Percentiles rank a stretch among this genome's conserved stretches.
phyloP scores from a whole-genome alignment of 2,329 filamentous ascomycete species.

The Colletotrichum tamarilloi region DNA sequence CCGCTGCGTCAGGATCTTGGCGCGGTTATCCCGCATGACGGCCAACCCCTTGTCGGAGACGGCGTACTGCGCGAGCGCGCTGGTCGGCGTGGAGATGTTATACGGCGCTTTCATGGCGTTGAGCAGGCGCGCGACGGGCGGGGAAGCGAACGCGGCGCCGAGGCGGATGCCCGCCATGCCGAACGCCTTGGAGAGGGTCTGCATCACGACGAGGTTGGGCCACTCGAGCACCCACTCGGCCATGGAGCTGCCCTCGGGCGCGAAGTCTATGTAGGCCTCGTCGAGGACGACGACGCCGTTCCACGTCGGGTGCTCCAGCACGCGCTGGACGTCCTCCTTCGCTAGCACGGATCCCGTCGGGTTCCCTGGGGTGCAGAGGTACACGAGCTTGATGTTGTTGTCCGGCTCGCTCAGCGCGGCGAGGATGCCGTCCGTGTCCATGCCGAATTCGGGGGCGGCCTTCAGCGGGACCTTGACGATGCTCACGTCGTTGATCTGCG shows the following conservation, averaged over 20 bases:
- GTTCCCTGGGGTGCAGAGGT: conserved; percentile 95
- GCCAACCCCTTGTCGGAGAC: conserved; percentile 74
- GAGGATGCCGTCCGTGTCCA: conserved; percentile 78
- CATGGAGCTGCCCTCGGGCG: conserved; percentile 78
- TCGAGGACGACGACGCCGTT: conserved; percentile 95
- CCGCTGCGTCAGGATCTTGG: conserved; percentile 79
- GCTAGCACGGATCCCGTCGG: conserved; percentile 84
- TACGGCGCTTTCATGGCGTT: conserved; percentile 97
- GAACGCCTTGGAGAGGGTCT: conserved; percentile 98
- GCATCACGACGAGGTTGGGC: conserved; percentile 97
- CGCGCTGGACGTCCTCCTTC: conserved; percentile 77
- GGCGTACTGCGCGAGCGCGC: conserved; percentile 80
- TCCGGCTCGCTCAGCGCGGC: conserved; percentile 66
- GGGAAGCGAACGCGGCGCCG: conserved; percentile 83
- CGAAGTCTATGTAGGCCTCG: conserved; percentile 96
- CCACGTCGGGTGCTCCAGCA: conserved; percentile 91
- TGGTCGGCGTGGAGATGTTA: conserved; percentile 91
- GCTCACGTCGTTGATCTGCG: conserved; percentile 90
- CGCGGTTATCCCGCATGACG: conserved; percentile 77
- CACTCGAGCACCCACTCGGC: conserved; percentile 93
- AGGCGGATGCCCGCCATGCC: conserved; percentile 93
- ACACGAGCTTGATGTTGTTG: conserved; percentile 85
- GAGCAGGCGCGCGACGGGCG: conserved; percentile 80
- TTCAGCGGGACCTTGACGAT: conserved; percentile 89
- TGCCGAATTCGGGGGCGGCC: conserved; percentile 75